Conservation (phyloP, 2,329 filamentous ascomycete genomes). For the Colletotrichum australisinense region DNA sequence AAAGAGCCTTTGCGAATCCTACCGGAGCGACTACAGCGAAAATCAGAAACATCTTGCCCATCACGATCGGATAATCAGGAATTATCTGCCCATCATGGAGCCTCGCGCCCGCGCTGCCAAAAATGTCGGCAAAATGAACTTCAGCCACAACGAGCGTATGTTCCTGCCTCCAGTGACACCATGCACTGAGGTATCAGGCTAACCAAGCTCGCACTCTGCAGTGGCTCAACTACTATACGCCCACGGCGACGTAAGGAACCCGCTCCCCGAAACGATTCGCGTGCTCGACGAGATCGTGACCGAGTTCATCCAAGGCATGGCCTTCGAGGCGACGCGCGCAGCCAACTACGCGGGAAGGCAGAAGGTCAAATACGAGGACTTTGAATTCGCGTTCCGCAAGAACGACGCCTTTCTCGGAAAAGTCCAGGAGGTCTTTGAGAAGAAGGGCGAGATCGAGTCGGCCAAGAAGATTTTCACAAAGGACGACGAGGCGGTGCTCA, state of each 20-base stretch:
- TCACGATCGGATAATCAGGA: neutral
- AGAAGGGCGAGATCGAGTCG: constrained; percentile 87
- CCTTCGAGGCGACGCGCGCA: constrained; percentile 87
- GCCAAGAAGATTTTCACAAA: constrained; percentile 81
- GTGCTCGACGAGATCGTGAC: constrained; percentile 95
- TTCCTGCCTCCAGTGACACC: constrained; percentile 26
- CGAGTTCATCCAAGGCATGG: constrained; percentile 95
- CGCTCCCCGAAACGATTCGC: constrained; percentile 85
- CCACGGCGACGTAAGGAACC: constrained; percentile 81
- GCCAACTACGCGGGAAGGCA: constrained; percentile 89
- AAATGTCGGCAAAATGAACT: constrained; percentile 87
- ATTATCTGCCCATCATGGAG: constrained; percentile 68
- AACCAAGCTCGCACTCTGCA: constrained; percentile 45
- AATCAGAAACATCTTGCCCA: neutral
- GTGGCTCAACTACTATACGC: constrained; percentile 82
- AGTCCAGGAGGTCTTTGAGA: constrained; percentile 89
- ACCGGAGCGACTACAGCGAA: neutral
- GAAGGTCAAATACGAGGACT: constrained; percentile 98
- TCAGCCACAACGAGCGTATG: constrained; percentile 77
- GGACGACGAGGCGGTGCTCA: constrained; percentile 72
- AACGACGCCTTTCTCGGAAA: constrained; percentile 89
- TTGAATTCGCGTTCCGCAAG: constrained; percentile 90
- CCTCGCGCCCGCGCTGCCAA: constrained; percentile 81
- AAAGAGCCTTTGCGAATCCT: no score
- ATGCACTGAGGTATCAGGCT: neutral